Evolutionary conservation across 192 early-diverging fungal species (phyloP).

Genomic region (Coemansia sp.): DNA sequence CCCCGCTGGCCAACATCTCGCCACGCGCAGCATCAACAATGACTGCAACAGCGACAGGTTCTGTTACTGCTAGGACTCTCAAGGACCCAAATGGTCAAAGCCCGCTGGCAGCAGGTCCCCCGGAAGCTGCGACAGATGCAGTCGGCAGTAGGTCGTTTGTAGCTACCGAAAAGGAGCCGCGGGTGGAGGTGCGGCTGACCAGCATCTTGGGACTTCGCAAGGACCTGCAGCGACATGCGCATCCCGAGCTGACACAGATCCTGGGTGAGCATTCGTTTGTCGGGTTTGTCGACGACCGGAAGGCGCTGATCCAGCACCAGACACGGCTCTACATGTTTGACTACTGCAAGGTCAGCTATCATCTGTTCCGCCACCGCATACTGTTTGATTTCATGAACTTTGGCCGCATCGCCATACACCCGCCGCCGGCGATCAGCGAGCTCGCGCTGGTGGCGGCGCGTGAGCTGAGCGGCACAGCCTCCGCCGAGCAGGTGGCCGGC

Average conservation of each 20-base stretch:
- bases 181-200: constrained; percentile 74
- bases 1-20: neutral
- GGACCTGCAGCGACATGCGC: constrained; percentile 53
- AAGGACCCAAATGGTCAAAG: neutral
- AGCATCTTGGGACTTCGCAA: constrained; percentile 77
- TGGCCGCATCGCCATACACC: constrained; percentile 66
- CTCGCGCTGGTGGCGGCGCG: constrained; percentile 61
- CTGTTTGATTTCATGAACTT: constrained; percentile 86
- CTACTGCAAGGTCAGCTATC: constrained; percentile 70
- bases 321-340: constrained; percentile 83
- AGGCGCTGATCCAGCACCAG: constrained; percentile 84
- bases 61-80: neutral
- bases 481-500: constrained; percentile 21
- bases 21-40: neutral
- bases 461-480: constrained; percentile 14
- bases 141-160: constrained; percentile 18
- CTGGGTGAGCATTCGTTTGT: constrained; percentile 85
- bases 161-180: constrained; percentile 25
- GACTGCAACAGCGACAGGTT: too few species aligned
- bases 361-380: constrained; percentile 86
- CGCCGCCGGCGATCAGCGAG: constrained; percentile 63
- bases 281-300: constrained; percentile 75
- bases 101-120: neutral
- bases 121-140: too few species aligned
- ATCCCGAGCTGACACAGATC: constrained; percentile 67